Evolutionary conservation across 108 stramenopile species (phyloP).

Genomic region (Cyclotella cryptica): DNA sequence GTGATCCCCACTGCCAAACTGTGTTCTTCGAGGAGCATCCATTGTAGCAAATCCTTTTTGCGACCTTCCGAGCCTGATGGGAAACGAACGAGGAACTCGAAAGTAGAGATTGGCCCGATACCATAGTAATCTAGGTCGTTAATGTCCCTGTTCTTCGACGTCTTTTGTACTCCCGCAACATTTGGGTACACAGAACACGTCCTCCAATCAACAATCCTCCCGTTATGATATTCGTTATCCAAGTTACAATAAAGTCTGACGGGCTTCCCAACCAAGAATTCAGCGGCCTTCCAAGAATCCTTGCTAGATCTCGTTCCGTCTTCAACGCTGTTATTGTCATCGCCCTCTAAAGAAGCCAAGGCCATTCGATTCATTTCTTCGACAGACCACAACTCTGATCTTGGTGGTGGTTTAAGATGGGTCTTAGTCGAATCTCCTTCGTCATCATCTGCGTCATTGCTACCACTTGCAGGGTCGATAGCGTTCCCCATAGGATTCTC

Average conservation of each 20-base stretch:
- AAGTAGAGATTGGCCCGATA: conserved; percentile 35
- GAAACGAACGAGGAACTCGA: conserved; percentile 79
- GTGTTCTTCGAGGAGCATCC: conserved; percentile 86
- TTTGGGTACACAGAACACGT: conserved; percentile 20
- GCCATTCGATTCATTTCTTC: conserved; percentile 41
- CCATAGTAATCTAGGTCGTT: conserved; percentile 51
- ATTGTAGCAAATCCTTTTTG: conserved; percentile 61
- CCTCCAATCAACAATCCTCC: conserved; percentile 72
- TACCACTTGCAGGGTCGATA: not conserved
- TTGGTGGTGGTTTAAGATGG: conserved; percentile 35
- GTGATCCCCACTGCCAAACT: conserved; percentile 62
- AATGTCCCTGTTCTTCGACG: conserved; percentile 8
- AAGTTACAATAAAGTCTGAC: conserved; percentile 70
- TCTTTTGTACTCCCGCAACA: not conserved
- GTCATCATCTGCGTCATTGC: not conserved
- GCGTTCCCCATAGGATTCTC: conserved; percentile 43
- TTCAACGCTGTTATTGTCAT: not conserved
- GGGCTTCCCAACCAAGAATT: conserved; percentile 71
- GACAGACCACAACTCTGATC: conserved; percentile 53
- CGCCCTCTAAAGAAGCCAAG: not conserved
- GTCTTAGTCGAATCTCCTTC: not conserved
- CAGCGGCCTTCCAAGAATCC: conserved; percentile 18
- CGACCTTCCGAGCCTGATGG: conserved; percentile 64
- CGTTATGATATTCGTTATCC: conserved; percentile 74
- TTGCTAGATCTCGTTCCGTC: not conserved